Base-by-base conservation (phyloP, 2,329 filamentous ascomycete species). In the Stenocarpella maydis region DNA sequence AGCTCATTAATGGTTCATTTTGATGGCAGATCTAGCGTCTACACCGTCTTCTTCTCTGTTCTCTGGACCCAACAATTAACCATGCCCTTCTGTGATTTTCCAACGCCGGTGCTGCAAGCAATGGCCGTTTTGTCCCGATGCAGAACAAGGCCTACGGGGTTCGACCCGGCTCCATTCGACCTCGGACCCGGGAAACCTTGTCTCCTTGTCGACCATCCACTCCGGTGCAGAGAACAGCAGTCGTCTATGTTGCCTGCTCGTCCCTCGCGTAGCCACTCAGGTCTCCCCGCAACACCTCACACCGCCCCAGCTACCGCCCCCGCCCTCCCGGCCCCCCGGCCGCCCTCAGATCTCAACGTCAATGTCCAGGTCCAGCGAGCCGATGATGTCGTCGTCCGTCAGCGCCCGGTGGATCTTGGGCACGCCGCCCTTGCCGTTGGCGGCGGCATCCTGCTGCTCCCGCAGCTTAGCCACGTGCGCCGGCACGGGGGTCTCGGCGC, bases 311-410 rank as follows among this genome's bases (percentile, higher is more conserved):
- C 34, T 9, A 34, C 9, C 9, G 31, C 31, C 31, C 31, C 34
- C 34, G 2, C 34, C 34, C 34, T 5, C 31, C n/a, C 21, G 10
- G 5, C 10, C n/a, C n/a, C n/a, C n/a, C n/a, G n/a, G 9, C 24
- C 64, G 2, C 39, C 8, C 14, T 67, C 52, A 67, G 14, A 97
- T 93, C 74, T 97, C 94, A 75, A 97, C 90, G 74, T 98, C 95
- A 78, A 98, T 94, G 34, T 94, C 95, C 75, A 98, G 82, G 78
- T 98, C 96, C 83, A 98, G 84, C 31, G 90, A 87, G 1, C 92
- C 94, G 79, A 98, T 95, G 68, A 98, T 92, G 77, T 98, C 96
- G 77, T 98, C 96, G 72, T 97, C 95, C 84, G 92, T 91, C 69
- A 94, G 87, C 37, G 91, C 90, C 81, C 92, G 90, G 76, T 95